Evolutionary conservation across 768 basidiomycete species (phyloP).

Genomic region (Boletus rex-veris): DNA sequence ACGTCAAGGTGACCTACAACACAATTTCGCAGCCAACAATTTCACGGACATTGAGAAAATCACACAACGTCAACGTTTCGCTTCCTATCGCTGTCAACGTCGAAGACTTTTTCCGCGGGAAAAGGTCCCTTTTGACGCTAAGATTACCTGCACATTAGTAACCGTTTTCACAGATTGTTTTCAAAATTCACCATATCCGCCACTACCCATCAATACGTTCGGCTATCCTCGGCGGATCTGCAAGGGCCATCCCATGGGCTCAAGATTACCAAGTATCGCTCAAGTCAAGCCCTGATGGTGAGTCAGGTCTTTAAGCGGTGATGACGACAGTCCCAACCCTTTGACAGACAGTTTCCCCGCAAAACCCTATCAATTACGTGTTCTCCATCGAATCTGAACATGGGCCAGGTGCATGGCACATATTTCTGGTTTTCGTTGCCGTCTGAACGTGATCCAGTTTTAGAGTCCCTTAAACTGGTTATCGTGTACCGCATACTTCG

Average conservation of each 20-base stretch:
- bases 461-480: constrained; percentile 57
- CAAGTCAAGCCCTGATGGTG: constrained; percentile 49
- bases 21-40: constrained; percentile 52
- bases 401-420: constrained; percentile 49
- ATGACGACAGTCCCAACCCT: not conserved
- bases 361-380: constrained; percentile 72
- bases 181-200: constrained; percentile 90
- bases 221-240: constrained; percentile 60
- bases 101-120: constrained; percentile 91
- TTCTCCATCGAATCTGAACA: constrained; percentile 69
- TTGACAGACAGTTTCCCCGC: constrained; percentile 70
- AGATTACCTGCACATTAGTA: not conserved
- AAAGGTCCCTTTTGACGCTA: constrained; percentile 46
- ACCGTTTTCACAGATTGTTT: constrained; percentile 56
- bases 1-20: constrained; percentile 62
- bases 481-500: constrained; percentile 78
- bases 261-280: constrained; percentile 47
- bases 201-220: constrained; percentile 74
- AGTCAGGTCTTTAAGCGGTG: constrained; percentile 18
- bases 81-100: constrained; percentile 91
- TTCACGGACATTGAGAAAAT: constrained; percentile 50
- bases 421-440: constrained; percentile 3
- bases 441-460: constrained; percentile 40
- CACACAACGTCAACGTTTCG: constrained; percentile 57
- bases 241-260: constrained; percentile 45